phyloP scores from a whole-genome alignment of 202 grass and related monocot genomes.

The Hordeum pubiflorum region DNA sequence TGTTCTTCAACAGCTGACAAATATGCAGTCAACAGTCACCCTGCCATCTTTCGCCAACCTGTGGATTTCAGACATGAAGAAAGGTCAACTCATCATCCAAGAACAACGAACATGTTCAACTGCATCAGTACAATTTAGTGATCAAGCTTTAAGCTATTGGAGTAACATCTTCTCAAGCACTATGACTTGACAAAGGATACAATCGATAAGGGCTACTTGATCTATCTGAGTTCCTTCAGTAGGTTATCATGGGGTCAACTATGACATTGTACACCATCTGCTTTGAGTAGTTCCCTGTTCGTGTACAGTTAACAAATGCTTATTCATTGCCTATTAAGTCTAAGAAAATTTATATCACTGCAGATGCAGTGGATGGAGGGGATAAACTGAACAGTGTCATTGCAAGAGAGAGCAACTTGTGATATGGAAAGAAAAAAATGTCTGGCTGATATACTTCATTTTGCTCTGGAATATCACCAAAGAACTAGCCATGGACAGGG shows the following conservation, averaged over 20 bases:
- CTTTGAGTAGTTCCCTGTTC: not conserved
- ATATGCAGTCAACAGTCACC: slow-evolving; percentile 19
- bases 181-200: not conserved
- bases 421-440: not conserved
- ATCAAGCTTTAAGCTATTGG: not conserved
- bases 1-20: slow-evolving; percentile 19
- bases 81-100: not conserved
- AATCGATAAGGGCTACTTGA: not conserved
- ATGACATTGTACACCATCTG: not conserved
- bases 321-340: not conserved
- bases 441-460: not conserved
- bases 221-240: not conserved
- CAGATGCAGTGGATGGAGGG: not conserved
- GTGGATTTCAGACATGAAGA: not conserved
- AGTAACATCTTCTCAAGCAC: not conserved
- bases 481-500: too few species aligned
- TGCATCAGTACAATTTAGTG: not conserved
- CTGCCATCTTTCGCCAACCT: slow-evolving; percentile 36
- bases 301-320: not conserved
- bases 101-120: not conserved
- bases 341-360: not conserved
- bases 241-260: not conserved
- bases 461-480: not conserved
- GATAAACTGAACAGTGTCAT: not conserved
- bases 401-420: not conserved